These are phyloP conservation scores for Gaeumannomyces tritici DNA, from an alignment of 2,329 filamentous ascomycete species.

Conservation along the genomic window DNA sequence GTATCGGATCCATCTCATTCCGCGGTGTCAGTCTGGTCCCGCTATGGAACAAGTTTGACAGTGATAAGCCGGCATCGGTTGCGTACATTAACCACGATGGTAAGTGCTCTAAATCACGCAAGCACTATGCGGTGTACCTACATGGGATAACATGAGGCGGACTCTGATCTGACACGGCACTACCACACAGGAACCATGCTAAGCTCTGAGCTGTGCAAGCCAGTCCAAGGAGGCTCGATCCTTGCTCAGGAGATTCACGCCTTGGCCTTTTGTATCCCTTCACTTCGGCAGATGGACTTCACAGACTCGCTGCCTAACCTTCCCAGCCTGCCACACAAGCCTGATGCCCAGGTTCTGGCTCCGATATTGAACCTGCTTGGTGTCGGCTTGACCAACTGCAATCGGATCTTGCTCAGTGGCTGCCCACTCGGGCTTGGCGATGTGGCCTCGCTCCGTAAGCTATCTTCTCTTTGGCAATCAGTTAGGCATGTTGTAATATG, in stretches of 20 bases:
- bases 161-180: conserved; percentile 12
- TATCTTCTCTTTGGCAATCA: background rate
- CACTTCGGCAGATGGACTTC: conserved; percentile 43
- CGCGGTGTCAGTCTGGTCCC: conserved; percentile 37
- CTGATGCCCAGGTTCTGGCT: conserved; percentile 19
- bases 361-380: conserved; percentile 36
- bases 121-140: background rate
- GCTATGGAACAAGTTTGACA: conserved; percentile 31
- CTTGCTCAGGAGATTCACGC: conserved; percentile 48
- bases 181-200: conserved; percentile 32
- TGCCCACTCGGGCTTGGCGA: conserved; percentile 37
- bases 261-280: conserved; percentile 44
- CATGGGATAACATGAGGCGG: too few relatives aligned
- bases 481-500: background rate
- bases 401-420: conserved; percentile 39
- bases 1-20: conserved; percentile 49
- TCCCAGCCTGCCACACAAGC: background rate
- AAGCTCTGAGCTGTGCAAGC: conserved; percentile 35
- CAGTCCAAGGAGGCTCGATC: conserved; percentile 37
- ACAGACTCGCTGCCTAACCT: conserved; percentile 25
- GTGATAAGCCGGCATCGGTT: conserved; percentile 32
- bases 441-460: conserved; percentile 37
- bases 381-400: conserved; percentile 35
- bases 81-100: conserved; percentile 44
- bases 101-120: conserved; percentile 16